phyloP scores from a whole-genome alignment of 148 eudicot genomes.

The Cornus controversa region DNA sequence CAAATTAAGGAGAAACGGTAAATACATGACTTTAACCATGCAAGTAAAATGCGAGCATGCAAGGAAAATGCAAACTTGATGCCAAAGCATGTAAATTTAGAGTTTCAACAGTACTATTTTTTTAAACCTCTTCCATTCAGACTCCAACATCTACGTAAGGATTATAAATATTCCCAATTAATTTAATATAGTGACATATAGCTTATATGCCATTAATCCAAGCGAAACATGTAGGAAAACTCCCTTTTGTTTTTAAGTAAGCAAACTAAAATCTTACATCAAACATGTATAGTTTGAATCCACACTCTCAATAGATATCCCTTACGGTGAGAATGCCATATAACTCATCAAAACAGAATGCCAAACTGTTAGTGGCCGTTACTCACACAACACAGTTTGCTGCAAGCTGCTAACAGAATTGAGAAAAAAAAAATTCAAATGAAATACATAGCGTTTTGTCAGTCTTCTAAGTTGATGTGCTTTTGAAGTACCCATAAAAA shows the following conservation, averaged over 20 bases:
- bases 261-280: not conserved
- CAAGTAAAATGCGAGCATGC: too few species aligned
- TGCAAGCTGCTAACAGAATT: not conserved
- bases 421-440: too few species aligned
- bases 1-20: too few species aligned
- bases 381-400: not conserved
- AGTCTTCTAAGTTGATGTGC: not conserved
- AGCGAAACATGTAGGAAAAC: too few species aligned
- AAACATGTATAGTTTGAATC: not conserved
- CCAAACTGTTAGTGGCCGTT: not conserved
- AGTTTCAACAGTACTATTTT: too few species aligned
- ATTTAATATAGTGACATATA: not conserved
- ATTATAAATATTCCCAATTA: not conserved
- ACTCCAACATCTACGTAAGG: not conserved
- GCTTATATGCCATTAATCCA: too few species aligned
- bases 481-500: not conserved
- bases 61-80: too few species aligned
- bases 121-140: too few species aligned
- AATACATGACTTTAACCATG: too few species aligned
- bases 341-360: not conserved
- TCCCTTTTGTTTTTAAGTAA: not conserved
- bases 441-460: not conserved
- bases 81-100: too few species aligned
- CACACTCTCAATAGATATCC: not conserved
- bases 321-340: not conserved